phyloP scores from a whole-genome alignment of 805 yeast genomes.

The Starmerella etchellsii region DNA sequence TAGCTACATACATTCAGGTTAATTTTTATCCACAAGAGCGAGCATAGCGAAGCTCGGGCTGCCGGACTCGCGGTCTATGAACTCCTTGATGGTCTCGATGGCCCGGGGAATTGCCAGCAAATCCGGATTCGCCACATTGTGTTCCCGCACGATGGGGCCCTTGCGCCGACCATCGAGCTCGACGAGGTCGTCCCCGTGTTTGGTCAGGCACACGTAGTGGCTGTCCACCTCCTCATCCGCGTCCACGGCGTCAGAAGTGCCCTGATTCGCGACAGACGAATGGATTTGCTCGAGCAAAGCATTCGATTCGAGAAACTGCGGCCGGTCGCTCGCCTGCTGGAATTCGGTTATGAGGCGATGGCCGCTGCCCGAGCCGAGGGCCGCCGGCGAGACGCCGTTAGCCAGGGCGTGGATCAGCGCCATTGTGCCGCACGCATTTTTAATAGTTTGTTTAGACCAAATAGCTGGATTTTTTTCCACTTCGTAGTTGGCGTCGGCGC shows the following conservation, averaged over 20 bases:
- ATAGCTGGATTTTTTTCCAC: constrained; percentile 27
- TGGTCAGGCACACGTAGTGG: constrained; percentile 65
- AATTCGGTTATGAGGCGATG: constrained; percentile 23
- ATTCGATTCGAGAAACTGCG: constrained; percentile 35
- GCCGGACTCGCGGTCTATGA: constrained; percentile 38
- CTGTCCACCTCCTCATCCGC: constrained; percentile 39
- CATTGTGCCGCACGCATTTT: constrained; percentile 86
- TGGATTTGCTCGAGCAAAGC: constrained; percentile 31
- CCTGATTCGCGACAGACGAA: constrained; percentile 27
- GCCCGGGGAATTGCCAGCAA: constrained; percentile 35
- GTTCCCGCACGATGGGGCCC: constrained; percentile 51
- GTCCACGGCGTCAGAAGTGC: constrained; percentile 30
- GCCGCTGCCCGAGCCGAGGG: constrained; percentile 22
- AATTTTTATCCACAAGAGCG: constrained; percentile 34
- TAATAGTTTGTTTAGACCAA: constrained; percentile 81
- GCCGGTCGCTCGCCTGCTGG: constrained; percentile 28
- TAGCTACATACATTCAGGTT: not conserved
- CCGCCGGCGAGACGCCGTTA: constrained; percentile 25
- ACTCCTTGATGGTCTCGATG: constrained; percentile 45
- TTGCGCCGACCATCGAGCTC: constrained; percentile 82
- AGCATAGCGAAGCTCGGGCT: constrained; percentile 52
- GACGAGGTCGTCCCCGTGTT: constrained; percentile 43
- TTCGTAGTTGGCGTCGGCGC: constrained; percentile 29
- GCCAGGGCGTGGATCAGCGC: constrained; percentile 61
- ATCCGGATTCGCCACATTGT: constrained; percentile 9